Evolutionary conservation across 805 yeast genomes (phyloP), one percentile per base, ranked within the genome.

Genomic region (Ogataea populi-albae): DNA sequence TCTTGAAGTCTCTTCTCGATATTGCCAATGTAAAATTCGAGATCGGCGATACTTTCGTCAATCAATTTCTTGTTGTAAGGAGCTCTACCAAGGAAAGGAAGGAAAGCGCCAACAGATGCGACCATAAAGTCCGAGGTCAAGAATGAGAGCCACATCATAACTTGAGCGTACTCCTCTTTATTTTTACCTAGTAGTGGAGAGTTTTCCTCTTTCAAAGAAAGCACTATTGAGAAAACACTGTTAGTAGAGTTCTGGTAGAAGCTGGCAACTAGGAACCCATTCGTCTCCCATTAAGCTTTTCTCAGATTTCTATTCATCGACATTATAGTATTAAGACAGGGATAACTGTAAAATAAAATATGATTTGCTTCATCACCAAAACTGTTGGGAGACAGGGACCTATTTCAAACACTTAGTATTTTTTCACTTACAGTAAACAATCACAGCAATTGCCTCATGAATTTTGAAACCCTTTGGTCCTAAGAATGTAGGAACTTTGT

Each of bases 241-340:
- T 54, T 54, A 39, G 46, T 35, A 42, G 30, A 25, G 19, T 16
- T 20, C 18, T 20, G n/a, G n/a, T n/a, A n/a, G n/a, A n/a, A 23
- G 23, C 17, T 24, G 15, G 28, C 20, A 17, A 23, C 19, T n/a
- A 18, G 12, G 23, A 6, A 15, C 32, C 4, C 18, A 19, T 21
- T 19, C 16, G n/a, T 16, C 16, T 25, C 9, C 14, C 12, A 15
- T 6, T 24, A 16, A 17, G 21, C 16, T 16, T 33, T 23, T 58
- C 61, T 77, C 82, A 77, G 82, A 72, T 47, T 69, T 48, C 63
- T 46, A 64, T 35, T 62, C 69, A 81, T 80, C 86, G 86, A 79
- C 86, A 80, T 73, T 57, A 59, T 77, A n/a, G 46, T 77, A 62
- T 80, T 80, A 79, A 80, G 86, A 80, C 86, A 80, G 86, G 86